Evolutionary conservation across 2,329 filamentous ascomycete species (phyloP), one percentile per base, ranked within the genome.

Genomic region (Trichoderma aggressivum): DNA sequence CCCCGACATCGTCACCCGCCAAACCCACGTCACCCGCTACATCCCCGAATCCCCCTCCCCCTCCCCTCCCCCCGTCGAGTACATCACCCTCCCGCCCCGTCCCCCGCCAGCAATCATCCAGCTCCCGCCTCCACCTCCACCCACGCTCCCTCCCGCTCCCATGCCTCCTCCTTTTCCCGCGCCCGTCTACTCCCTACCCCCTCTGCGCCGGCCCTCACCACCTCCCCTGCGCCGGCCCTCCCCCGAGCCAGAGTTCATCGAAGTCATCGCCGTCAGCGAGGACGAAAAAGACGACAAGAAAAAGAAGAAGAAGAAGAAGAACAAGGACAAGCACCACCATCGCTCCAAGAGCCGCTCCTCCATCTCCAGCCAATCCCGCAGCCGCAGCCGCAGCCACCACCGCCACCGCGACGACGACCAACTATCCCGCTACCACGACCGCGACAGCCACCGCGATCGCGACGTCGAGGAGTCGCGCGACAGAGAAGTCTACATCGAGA

Each of bases 401-500:
- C 70, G 47, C 30, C 53, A 61, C 26, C 70, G 63, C 21, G 63
- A 68, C 30, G 55, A 60, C n/a, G 62, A 71, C 7, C 26, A 61
- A 8, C 43, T 60, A 24, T 24, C 24, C n/a, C 61, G 63, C 47
- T 47, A 63, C 32, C 47, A 62, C 26, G 62, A 70, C 26, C 34
- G 56, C 34, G 59, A 63, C 26, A 34, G 55, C 21, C 39, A 67
- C n/a, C n/a, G n/a, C n/a, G n/a, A n/a, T 16, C 63, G 63, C n/a
- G 63, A 68, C 24, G 39, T 65, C 18, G 56, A 61, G 7, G 69
- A 70, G 76, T 61, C 78, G 75, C 47, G 78, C 60, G 71, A 70
- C 6, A 79, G 79, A 39, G 86, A 88, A 76, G 81, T 86, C 63
- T 82, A 85, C 75, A 82, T 88, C 72, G 86, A 88, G 79, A 82